Conservation (phyloP, 2,329 filamentous ascomycete genomes). For the Xylariales sp. region DNA sequence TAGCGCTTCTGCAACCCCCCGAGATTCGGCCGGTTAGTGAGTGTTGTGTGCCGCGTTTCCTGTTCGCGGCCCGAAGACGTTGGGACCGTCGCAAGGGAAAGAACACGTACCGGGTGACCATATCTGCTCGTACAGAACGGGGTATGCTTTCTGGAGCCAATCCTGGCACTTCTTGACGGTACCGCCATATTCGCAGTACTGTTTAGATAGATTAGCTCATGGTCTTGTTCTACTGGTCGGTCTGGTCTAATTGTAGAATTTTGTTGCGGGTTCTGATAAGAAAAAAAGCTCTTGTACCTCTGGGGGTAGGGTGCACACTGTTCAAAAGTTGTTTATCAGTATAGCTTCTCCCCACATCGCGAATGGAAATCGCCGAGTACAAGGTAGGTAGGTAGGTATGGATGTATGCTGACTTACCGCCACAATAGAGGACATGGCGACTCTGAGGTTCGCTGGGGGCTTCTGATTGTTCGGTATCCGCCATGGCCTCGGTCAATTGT, state of each 20-base stretch:
- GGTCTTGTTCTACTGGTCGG: conserved; percentile 7
- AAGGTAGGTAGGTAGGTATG: not conserved
- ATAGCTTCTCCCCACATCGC: conserved; percentile 16
- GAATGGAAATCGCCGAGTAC: conserved; percentile 17
- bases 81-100: not conserved
- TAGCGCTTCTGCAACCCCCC: conserved; percentile 71
- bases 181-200: conserved; percentile 99
- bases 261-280: not conserved
- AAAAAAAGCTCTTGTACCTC: conserved; percentile 60
- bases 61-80: not conserved
- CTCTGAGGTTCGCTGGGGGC: conserved; percentile 60
- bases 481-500: conserved; percentile 55
- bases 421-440: conserved; percentile 67
- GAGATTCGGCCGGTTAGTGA: conserved; percentile 6
- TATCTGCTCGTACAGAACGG: conserved; percentile 78
- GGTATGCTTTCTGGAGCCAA: conserved; percentile 84
- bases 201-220: conserved; percentile 44
- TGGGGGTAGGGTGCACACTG: conserved; percentile 73
- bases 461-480: conserved; percentile 63
- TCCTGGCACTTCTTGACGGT: conserved; percentile 97
- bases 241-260: conserved; percentile 5
- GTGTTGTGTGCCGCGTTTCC: not conserved
- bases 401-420: conserved; percentile 59
- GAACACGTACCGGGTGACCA: conserved; percentile 81
- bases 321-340: conserved; percentile 23